These are phyloP conservation scores for Candida sanyiensis DNA, from an alignment of 805 yeast species.

Conservation along the genomic window DNA sequence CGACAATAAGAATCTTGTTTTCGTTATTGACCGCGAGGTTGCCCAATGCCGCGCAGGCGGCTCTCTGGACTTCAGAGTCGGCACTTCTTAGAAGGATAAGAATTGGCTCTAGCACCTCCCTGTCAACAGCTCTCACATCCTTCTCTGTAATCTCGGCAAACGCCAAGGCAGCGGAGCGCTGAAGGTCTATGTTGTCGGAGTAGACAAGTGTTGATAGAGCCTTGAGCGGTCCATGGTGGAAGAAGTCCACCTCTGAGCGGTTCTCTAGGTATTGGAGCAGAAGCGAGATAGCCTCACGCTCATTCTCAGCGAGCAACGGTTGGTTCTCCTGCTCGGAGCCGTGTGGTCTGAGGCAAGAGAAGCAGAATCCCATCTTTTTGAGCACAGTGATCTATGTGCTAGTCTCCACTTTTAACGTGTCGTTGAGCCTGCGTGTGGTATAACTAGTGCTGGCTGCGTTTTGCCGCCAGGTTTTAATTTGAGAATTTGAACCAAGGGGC, in stretches of 20 bases:
- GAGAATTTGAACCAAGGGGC: not conserved
- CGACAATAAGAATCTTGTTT: constrained; percentile 87
- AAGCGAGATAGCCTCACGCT: constrained; percentile 92
- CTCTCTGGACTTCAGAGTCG: constrained; percentile 94
- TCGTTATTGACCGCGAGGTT: constrained; percentile 95
- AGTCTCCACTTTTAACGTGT: no score
- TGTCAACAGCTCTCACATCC: constrained; percentile 82
- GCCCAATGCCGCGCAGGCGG: constrained; percentile 99
- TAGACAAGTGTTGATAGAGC: constrained; percentile 91
- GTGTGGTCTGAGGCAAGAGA: constrained; percentile 34
- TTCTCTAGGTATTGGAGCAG: constrained; percentile 85
- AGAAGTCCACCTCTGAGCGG: constrained; percentile 82
- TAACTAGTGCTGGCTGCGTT: not conserved
- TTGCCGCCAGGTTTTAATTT: constrained; percentile 1
- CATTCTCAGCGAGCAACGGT: constrained; percentile 88
- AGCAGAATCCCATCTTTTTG: constrained; percentile 44
- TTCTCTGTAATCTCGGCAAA: constrained; percentile 98
- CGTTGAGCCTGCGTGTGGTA: no score
- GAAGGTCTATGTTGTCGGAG: constrained; percentile 90
- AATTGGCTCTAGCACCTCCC: constrained; percentile 92
- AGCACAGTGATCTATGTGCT: not conserved
- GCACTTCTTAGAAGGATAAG: constrained; percentile 76
- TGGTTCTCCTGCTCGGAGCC: constrained; percentile 42
- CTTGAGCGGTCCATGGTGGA: constrained; percentile 74
- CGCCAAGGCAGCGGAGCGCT: constrained; percentile 95